These are phyloP conservation scores for Cryomyces minteri DNA, from an alignment of 495 filamentous ascomycete genomes.

Conservation along the genomic window DNA sequence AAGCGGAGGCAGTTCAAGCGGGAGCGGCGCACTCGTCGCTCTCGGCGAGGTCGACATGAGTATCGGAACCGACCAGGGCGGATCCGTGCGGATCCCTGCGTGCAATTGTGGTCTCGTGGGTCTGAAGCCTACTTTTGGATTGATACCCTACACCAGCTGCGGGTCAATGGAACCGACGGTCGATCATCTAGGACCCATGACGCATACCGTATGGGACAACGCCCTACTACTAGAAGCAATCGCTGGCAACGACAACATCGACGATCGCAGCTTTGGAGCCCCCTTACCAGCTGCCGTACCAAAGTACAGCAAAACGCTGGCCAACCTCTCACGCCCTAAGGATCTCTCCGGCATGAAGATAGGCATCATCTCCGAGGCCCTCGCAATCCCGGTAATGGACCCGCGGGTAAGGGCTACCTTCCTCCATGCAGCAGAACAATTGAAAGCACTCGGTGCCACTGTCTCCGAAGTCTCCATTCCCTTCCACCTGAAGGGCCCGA, in stretches of 20 bases:
- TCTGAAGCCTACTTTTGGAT: conserved; percentile 23
- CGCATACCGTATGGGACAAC: conserved; percentile 28
- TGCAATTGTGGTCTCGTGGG: conserved; percentile 20
- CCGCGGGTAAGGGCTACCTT: conserved; percentile 24
- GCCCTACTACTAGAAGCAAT: conserved; percentile 33
- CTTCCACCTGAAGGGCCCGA: conserved; percentile 26
- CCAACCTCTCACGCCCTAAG: too few species aligned
- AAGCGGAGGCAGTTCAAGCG: conserved; percentile 37
- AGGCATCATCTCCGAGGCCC: conserved; percentile 32
- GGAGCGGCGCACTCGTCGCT: conserved; percentile 35
- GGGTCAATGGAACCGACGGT: conserved; percentile 17
- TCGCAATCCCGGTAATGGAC: conserved; percentile 25
- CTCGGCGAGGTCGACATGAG: conserved; percentile 31
- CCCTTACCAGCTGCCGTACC: conserved; percentile 6
- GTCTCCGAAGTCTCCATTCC: conserved; percentile 34
- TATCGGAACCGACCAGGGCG: conserved; percentile 43
- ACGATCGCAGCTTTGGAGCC: conserved; percentile 30
- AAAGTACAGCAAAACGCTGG: conserved; percentile 20
- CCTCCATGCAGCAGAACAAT: conserved; percentile 24
- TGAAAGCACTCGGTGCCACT: conserved; percentile 30
- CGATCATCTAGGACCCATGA: conserved; percentile 22
- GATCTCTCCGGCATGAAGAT: conserved; percentile 31
- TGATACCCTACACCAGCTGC: conserved; percentile 18
- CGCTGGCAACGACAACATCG: conserved; percentile 36
- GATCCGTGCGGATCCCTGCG: conserved; percentile 36